Conservation (phyloP, 352 stramenopile species). For the Pythium volutum region DNA sequence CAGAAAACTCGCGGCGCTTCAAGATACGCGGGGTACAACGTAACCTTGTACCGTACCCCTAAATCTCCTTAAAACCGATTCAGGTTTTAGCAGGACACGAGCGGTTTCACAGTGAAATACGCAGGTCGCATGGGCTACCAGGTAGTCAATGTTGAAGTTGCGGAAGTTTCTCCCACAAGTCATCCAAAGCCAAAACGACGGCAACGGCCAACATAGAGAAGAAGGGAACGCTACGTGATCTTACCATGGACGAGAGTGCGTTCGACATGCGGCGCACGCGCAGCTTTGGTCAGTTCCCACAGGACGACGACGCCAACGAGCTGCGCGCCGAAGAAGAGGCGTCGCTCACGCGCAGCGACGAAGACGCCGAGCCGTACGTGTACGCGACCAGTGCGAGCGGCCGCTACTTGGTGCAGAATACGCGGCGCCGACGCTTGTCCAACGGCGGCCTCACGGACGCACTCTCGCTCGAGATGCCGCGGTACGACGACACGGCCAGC, state of each 20-base stretch:
- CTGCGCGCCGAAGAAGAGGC: slow-evolving; percentile 21
- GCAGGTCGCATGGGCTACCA: slow-evolving; percentile 1
- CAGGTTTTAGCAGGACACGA: not conserved
- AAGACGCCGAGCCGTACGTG: slow-evolving; percentile 6
- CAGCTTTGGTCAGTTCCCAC: slow-evolving; percentile 37
- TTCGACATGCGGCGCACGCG: slow-evolving; percentile 43
- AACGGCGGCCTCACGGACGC: slow-evolving; percentile 31
- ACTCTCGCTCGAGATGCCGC: slow-evolving; percentile 41
- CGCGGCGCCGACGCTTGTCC: slow-evolving; percentile 17
- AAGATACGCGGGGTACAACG: not conserved
- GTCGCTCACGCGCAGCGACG: not conserved
- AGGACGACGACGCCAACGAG: slow-evolving; percentile 29
- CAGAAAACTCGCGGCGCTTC: slow-evolving; percentile 10
- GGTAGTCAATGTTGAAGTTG: slow-evolving; percentile 27
- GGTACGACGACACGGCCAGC: slow-evolving; percentile 28
- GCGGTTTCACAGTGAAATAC: slow-evolving; percentile 5
- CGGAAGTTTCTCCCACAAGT: not conserved
- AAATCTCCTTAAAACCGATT: not conserved
- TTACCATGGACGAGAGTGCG: not conserved
- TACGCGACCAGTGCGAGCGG: slow-evolving; percentile 1
- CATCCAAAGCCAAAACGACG: not conserved
- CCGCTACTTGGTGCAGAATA: not conserved
- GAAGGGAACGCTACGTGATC: not conserved
- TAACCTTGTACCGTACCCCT: not conserved
- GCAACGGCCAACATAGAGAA: not conserved